Evolutionary conservation across 2,329 filamentous ascomycete genomes (phyloP).

Genomic region (Rutstroemia sp.): DNA sequence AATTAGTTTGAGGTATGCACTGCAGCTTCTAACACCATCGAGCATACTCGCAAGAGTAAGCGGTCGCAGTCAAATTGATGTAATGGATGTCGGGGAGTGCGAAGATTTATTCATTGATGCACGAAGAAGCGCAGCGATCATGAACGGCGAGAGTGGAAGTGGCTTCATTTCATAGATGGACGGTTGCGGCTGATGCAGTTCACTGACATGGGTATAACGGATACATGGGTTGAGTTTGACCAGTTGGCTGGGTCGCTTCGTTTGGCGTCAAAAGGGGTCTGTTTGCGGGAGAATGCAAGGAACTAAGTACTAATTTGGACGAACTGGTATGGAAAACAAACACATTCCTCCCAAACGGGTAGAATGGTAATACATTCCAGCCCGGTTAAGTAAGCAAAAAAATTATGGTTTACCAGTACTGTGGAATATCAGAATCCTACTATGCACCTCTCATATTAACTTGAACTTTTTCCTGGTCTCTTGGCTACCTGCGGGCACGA

Average conservation of each 20-base stretch:
- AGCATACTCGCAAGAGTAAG: slow-evolving; percentile 85
- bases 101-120: slow-evolving; percentile 81
- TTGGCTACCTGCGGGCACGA: slow-evolving; percentile 4
- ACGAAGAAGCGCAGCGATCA: slow-evolving; percentile 65
- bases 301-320: slow-evolving; percentile 5
- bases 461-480: slow-evolving; percentile 1
- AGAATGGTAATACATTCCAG: slow-evolving; percentile 7
- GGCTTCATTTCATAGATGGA: slow-evolving; percentile 41
- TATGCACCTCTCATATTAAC: no score
- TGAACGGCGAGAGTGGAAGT: slow-evolving; percentile 53
- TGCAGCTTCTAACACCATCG: slow-evolving; percentile 64
- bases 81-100: slow-evolving; percentile 72
- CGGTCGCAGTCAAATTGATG: slow-evolving; percentile 67
- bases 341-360: not conserved
- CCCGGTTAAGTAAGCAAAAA: slow-evolving; percentile 4
- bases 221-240: slow-evolving; percentile 5
- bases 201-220: slow-evolving; percentile 1
- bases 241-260: slow-evolving; percentile 7
- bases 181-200: slow-evolving; percentile 5
- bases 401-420: not conserved
- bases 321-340: not conserved
- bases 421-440: no score
- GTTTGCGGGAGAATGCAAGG: slow-evolving; percentile 11
- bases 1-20: slow-evolving; percentile 84
- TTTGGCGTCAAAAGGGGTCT: slow-evolving; percentile 12